Base-by-base conservation (phyloP, 2,329 filamentous ascomycete genomes). In the Neonectria punicea region DNA sequence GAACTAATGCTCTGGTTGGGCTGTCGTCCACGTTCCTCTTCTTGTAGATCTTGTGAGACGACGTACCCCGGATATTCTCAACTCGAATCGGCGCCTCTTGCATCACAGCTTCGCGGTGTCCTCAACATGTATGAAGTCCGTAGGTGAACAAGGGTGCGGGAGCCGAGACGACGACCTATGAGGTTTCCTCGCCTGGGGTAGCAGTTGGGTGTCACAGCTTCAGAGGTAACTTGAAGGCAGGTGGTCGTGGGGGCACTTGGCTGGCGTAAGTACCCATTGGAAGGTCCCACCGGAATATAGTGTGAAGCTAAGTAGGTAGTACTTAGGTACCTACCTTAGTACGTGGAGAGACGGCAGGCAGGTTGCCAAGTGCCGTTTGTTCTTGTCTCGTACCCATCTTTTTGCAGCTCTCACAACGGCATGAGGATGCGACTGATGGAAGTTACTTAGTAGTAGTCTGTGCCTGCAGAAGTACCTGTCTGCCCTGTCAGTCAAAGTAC, bases 371-470 rank as follows among this genome's bases (percentile, higher is more conserved):
- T 47, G 47, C 16, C 47, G 46, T 57, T 34, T 13, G 60, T 63
- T 59, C 44, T 56, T 64, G 50, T 49, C 55, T 41, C 32, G 47
- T 36, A 22, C 47, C 61, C 43, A 22, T 18, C 49, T 6, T 34
- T 28, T 51, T 46, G 53, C 34, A 32, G 43, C 49, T 64, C 25
- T 36, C 43, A 55, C 55, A 55, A 49, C 32, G 55, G 47, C 34
- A 8, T 41, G 28, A 14, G 34, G n/a, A 28, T 16, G 53, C 41
- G 34, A 46, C 18, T 53, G 16, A 18, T 16, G 16, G 30, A n/a
- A n/a, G 41, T 51, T 16, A 10, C 50, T 11, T 34, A 39, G 54
- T 53, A 63, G 13, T n/a, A 16, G 28, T 20, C 9, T 28, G 34
- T 39, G 43, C n/a, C 50, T 39, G 34, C 25, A 5, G 25, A 25